Evolutionary conservation across 2,329 filamentous ascomycete genomes (phyloP).

Genomic region (Penicillium glabrum): DNA sequence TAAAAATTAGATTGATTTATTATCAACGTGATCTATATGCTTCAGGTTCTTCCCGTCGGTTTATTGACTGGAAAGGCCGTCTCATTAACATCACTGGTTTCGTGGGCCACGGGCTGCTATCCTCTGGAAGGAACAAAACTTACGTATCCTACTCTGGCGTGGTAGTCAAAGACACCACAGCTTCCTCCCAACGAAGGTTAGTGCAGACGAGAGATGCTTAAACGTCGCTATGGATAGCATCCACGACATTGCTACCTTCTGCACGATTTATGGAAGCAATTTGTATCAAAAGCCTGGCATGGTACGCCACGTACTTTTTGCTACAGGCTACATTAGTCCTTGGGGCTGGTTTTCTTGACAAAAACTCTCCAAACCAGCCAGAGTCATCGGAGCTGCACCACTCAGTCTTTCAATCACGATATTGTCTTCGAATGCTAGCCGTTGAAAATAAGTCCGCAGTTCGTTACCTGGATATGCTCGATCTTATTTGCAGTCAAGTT

Average conservation of each 20-base stretch:
- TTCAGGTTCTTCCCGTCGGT: background rate
- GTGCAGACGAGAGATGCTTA: background rate
- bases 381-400: constrained; percentile 1
- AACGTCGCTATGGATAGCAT: constrained; percentile 6
- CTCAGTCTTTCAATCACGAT: background rate
- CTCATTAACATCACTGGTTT: constrained; percentile 16
- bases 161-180: constrained; percentile 12
- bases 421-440: constrained; percentile 1
- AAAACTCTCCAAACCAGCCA: background rate
- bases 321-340: constrained; percentile 19
- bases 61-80: background rate
- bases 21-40: too few relatives aligned
- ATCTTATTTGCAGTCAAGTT: constrained; percentile 4
- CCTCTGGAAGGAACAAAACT: constrained; percentile 24
- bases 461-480: constrained; percentile 4
- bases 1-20: too few relatives aligned
- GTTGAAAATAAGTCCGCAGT: background rate
- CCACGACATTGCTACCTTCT: constrained; percentile 5
- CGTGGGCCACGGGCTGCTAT: constrained; percentile 19
- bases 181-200: background rate
- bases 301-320: constrained; percentile 26
- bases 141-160: constrained; percentile 25
- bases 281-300: constrained; percentile 15
- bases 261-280: constrained; percentile 2
- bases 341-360: background rate